These are phyloP conservation scores for Leavenworthia alabamica DNA, from an alignment of 345 rosid species.

Conservation along the genomic window DNA sequence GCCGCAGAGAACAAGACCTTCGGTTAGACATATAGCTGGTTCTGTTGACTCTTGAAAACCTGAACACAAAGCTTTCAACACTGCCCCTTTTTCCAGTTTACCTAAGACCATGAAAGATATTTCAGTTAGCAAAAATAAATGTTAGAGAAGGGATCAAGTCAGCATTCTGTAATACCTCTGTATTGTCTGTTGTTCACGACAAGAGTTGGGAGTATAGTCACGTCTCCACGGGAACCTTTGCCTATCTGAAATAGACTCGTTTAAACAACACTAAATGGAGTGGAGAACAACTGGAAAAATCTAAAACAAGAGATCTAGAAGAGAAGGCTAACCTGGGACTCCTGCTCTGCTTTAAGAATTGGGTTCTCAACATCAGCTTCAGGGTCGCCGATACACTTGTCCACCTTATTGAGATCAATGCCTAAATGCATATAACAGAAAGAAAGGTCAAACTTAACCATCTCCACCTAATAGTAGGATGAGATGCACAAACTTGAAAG, in stretches of 20 bases:
- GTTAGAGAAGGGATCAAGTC: neutral
- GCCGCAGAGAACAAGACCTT: conserved; percentile 37
- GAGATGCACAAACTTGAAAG: too few relatives aligned
- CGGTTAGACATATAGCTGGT: conserved; percentile 79
- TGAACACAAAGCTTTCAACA: conserved; percentile 90
- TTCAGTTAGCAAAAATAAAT: neutral
- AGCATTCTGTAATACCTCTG: conserved; percentile 50
- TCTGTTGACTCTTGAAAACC: conserved; percentile 96
- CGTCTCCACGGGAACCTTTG: conserved; percentile 87
- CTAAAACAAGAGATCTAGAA: neutral
- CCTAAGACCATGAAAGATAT: conserved; percentile 39
- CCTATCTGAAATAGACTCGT: conserved; percentile 58
- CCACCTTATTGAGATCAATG: conserved; percentile 64
- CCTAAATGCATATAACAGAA: conserved; percentile 34
- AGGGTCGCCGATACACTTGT: conserved; percentile 71
- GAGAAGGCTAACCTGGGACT: conserved; percentile 52
- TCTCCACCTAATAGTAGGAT: neutral
- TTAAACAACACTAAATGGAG: neutral
- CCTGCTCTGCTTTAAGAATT: conserved; percentile 78
- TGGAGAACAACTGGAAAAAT: neutral
- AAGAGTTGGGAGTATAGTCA: conserved; percentile 93
- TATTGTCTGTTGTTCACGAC: conserved; percentile 88
- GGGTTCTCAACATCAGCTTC: conserved; percentile 65
- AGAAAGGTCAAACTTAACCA: neutral
- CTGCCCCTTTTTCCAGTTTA: conserved; percentile 77